Conservation (phyloP, 768 basidiomycete genomes). For the Amanita thiersii region DNA sequence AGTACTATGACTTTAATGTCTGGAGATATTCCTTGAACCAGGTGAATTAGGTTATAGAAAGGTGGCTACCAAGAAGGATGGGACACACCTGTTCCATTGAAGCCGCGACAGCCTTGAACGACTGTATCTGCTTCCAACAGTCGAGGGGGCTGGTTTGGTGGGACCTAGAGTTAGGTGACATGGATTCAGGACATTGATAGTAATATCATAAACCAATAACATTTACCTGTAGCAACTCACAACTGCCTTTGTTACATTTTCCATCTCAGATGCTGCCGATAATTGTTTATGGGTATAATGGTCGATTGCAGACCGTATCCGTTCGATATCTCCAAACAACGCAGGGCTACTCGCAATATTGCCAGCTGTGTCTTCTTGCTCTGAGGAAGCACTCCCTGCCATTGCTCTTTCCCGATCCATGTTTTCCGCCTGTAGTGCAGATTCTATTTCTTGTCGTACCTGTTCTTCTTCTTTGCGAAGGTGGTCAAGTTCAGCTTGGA, state of each 20-base stretch:
- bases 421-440: conserved; percentile 82
- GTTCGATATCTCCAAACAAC: conserved; percentile 68
- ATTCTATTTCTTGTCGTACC: conserved; percentile 67
- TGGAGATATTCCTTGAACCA: conserved; percentile 51
- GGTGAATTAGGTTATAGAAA: conserved; percentile 5
- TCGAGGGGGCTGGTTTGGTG: conserved; percentile 49
- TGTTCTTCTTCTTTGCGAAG: conserved; percentile 63
- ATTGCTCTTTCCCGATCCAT: conserved; percentile 62
- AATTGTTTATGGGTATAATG: conserved; percentile 51
- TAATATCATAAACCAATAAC: conserved; percentile 1
- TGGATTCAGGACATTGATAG: conserved; percentile 3
- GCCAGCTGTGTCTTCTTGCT: conserved; percentile 25
- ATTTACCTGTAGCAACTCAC: conserved; percentile 71
- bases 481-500: conserved; percentile 57
- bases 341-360: conserved; percentile 51
- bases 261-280: conserved; percentile 46
- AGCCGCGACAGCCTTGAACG: conserved; percentile 63
- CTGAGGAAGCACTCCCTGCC: conserved; percentile 33
- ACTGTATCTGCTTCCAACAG: conserved; percentile 66
- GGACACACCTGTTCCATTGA: conserved; percentile 57
- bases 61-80: neutral
- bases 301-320: conserved; percentile 66
- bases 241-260: conserved; percentile 49
- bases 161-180: conserved; percentile 29
- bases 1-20: conserved; percentile 34